phyloP scores from a whole-genome alignment of 73 alveolate genomes.

The Paramecium sonneborni region DNA sequence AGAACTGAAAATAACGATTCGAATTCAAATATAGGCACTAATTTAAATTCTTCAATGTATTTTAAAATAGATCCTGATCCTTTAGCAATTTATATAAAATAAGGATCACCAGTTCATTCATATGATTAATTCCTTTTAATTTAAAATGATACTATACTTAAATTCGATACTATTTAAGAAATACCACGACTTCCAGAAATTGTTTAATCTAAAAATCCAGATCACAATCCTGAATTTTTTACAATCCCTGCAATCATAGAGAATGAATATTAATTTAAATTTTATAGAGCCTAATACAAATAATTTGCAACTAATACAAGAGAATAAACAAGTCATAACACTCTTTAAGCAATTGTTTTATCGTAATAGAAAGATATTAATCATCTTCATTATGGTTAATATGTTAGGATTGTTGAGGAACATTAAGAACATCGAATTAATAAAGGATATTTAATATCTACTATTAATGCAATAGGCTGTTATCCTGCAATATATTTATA shows the following conservation, averaged over 20 bases:
- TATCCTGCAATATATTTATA: conserved; percentile 1
- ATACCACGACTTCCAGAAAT: not conserved
- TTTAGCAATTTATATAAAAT: conserved; percentile 1
- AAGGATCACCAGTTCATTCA: conserved; percentile 7
- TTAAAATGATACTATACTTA: not conserved
- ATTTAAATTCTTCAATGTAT: conserved; percentile 29
- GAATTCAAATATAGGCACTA: conserved; percentile 25
- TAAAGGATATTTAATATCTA: conserved; percentile 20
- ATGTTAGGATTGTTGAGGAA: not conserved
- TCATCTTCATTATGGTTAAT: not conserved
- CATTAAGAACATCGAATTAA: not conserved
- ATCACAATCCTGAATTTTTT: not conserved
- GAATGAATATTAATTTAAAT: conserved; percentile 1
- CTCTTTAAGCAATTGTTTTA: not conserved
- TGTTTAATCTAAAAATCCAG: not conserved
- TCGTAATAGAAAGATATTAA: not conserved
- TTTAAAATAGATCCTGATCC: conserved; percentile 44
- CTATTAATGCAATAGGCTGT: conserved; percentile 43
- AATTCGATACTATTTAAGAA: conserved; percentile 10
- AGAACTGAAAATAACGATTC: not conserved
- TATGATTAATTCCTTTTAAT: conserved; percentile 10
- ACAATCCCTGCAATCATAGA: conserved; percentile 32
- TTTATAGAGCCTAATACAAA: conserved; percentile 36
- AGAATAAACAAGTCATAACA: not conserved
- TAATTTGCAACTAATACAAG: not conserved